These are phyloP conservation scores for Trametes cinnabarina DNA, from an alignment of 768 basidiomycete genomes.

Conservation along the genomic window DNA sequence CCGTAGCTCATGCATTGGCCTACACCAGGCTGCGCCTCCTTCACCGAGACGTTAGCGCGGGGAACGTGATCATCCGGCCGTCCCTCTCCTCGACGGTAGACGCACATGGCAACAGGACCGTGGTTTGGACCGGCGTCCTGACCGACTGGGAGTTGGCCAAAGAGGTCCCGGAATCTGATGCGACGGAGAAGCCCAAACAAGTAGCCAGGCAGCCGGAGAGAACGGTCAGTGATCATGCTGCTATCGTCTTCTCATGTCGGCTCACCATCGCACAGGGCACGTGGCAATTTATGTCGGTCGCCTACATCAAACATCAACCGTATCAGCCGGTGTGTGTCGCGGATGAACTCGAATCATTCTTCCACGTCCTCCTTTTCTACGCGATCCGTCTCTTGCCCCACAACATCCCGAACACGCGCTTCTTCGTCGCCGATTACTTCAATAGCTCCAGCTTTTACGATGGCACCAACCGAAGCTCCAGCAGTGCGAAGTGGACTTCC, in stretches of 20 bases:
- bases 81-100: no score
- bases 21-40: not conserved
- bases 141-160: slow-evolving; percentile 6
- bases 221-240: not conserved
- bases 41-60: slow-evolving; percentile 7
- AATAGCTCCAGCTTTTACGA: not conserved
- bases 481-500: not conserved
- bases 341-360: slow-evolving; percentile 8
- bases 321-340: not conserved
- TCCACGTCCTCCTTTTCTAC: not conserved
- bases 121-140: not conserved
- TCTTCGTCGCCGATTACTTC: not conserved
- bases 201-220: not conserved
- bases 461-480: not conserved
- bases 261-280: not conserved
- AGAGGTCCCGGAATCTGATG: not conserved
- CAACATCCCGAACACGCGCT: not conserved
- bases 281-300: slow-evolving; percentile 4
- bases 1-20: not conserved
- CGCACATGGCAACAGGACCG: not conserved
- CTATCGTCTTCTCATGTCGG: no score
- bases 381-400: not conserved
- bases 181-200: not conserved
- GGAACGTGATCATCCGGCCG: slow-evolving; percentile 1
- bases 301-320: not conserved